Conservation (phyloP, 768 basidiomycete genomes). For the Collybia nuda region DNA sequence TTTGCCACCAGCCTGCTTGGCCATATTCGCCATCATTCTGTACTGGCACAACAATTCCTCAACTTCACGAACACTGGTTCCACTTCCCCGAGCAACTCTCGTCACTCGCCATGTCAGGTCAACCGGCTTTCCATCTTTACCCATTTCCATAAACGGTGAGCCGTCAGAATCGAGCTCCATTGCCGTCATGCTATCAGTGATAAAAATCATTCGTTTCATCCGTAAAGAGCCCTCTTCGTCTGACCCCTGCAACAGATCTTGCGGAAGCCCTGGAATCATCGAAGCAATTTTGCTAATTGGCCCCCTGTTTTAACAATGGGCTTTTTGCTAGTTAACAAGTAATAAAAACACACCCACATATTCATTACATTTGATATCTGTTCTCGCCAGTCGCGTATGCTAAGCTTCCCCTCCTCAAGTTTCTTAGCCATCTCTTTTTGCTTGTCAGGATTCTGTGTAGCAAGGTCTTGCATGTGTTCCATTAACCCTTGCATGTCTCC, state of each 20-base stretch:
- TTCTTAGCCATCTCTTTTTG: slow-evolving; percentile 99
- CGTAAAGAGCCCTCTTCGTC: slow-evolving; percentile 90
- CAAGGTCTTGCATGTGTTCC: slow-evolving; percentile 98
- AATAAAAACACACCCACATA: slow-evolving; percentile 59
- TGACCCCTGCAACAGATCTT: slow-evolving; percentile 86
- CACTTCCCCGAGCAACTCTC: slow-evolving; percentile 89
- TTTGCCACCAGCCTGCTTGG: slow-evolving; percentile 96
- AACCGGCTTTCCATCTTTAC: slow-evolving; percentile 79
- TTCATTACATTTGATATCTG: slow-evolving; percentile 98
- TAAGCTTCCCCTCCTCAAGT: slow-evolving; percentile 94
- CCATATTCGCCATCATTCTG: slow-evolving; percentile 99
- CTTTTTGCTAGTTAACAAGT: slow-evolving; percentile 1
- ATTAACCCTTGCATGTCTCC: slow-evolving; percentile 97
- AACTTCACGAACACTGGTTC: slow-evolving; percentile 95
- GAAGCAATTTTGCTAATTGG: slow-evolving; percentile 97
- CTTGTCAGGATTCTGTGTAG: slow-evolving; percentile 90
- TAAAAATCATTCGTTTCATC: slow-evolving; percentile 98
- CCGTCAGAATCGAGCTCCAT: slow-evolving; percentile 95
- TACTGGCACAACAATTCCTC: slow-evolving; percentile 97
- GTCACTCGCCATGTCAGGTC: slow-evolving; percentile 90
- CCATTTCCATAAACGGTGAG: slow-evolving; percentile 80
- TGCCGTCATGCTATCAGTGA: slow-evolving; percentile 97
- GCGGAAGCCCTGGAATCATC: slow-evolving; percentile 97
- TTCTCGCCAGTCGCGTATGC: slow-evolving; percentile 96
- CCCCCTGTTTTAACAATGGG: slow-evolving; percentile 60